Base-by-base conservation (phyloP, 1,284 basidiomycete genomes). In the Volvariella surrecta region DNA sequence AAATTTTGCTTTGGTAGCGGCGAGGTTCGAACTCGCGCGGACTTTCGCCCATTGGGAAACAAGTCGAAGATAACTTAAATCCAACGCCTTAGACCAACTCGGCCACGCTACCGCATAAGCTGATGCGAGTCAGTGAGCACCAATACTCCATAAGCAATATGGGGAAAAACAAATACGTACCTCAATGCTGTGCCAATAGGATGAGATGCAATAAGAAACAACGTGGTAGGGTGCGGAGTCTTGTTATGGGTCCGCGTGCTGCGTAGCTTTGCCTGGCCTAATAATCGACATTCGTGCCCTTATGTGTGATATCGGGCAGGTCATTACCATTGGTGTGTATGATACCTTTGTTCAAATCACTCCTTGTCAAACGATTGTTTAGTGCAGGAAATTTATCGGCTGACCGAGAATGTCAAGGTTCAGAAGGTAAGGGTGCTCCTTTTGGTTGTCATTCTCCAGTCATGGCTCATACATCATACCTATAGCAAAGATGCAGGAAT, bases 21-120 rank as follows among this genome's bases (percentile, higher is more conserved):
- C 79, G 80, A 81, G 79, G 77, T 80, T 82, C 80, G 80, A 83
- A 82, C 79, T 81, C 80, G 77, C 80, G 79, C 79, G 79, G 76
- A 68, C 70, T 76, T 69, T 37, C 76, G 70, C 74, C 76, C 78
- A 82, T 81, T 79, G 79, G 80, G 78, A 81, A 73, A 73, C 76
- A 78, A 70, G 64, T 28, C 11, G 6, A 28, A 52, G 52, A 41
- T 45, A 45, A 54, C 79, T 83, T 83, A 82, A 82, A 80, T 81
- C 80, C 79, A 80, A 82, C 80, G 77, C 80, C 80, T 82, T 82
- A 80, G 76, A 81, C 78, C 79, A 79, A 67, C 79, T 81, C 79
- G 78, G 78, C 78, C 79, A 82, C 76, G 73, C 74, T 79, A 79
- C 79, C 79, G 40, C 37, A 28, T 39, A 30, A 48, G 40, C 2